Evolutionary conservation across 176 grass and related monocot species (phyloP).

Genomic region (Coix lacrymajobi): DNA sequence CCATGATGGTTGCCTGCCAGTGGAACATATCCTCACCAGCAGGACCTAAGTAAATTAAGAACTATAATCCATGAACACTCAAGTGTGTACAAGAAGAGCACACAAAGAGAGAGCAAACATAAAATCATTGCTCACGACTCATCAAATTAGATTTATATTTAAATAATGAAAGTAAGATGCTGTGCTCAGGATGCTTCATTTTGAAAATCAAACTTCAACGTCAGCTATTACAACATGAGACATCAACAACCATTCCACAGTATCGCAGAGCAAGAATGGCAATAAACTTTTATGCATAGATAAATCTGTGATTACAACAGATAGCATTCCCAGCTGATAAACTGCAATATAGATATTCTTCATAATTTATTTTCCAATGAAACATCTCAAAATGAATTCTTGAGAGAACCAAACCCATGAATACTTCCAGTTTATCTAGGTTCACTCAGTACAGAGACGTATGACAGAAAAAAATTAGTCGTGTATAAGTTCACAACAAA

Average conservation of each 20-base stretch:
- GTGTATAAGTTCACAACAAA: neutral
- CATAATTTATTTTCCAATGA: neutral
- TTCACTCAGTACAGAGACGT: neutral
- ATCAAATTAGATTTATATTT: neutral
- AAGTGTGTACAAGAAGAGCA: neutral
- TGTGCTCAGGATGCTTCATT: neutral
- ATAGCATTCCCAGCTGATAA: neutral
- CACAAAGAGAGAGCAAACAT: neutral
- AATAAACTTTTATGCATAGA: neutral
- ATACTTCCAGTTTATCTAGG: neutral
- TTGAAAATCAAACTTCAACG: conserved; percentile 24
- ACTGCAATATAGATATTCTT: neutral
- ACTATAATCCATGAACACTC: conserved; percentile 7
- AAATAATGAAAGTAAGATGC: neutral
- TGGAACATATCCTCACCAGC: conserved; percentile 68
- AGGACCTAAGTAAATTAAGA: conserved; percentile 43
- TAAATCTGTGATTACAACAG: neutral
- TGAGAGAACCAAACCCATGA: neutral
- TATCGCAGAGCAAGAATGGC: neutral
- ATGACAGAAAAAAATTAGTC: neutral
- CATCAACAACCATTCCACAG: neutral
- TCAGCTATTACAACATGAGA: conserved; percentile 10
- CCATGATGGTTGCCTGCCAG: conserved; percentile 64
- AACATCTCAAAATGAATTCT: neutral
- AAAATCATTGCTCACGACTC: neutral